phyloP scores from a whole-genome alignment of 2,329 filamentous ascomycete species.

The Phyllosticta paracitricarpa region DNA sequence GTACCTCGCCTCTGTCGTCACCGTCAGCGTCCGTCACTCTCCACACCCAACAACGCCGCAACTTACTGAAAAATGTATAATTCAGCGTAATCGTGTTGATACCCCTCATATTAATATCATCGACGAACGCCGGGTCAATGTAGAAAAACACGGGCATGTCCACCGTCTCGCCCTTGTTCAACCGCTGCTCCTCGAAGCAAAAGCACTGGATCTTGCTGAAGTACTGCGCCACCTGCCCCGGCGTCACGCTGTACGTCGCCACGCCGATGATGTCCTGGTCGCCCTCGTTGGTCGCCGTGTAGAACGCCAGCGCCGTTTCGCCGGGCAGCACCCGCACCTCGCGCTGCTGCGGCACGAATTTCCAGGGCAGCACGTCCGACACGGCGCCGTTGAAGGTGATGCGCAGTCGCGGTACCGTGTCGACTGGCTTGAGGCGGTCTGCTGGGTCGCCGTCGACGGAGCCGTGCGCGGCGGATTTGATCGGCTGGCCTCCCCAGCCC shows the following conservation, averaged over 20 bases:
- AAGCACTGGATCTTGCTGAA: slow-evolving; percentile 99
- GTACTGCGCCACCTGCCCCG: slow-evolving; percentile 89
- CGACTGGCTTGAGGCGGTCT: slow-evolving; percentile 69
- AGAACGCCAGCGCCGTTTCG: slow-evolving; percentile 94
- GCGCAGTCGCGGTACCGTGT: slow-evolving; percentile 70
- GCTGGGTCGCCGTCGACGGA: slow-evolving; percentile 52
- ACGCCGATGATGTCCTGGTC: slow-evolving; percentile 94
- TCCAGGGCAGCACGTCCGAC: slow-evolving; percentile 93
- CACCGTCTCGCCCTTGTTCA: slow-evolving; percentile 91
- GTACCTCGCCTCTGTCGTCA: slow-evolving; percentile 59
- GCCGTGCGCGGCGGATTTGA: slow-evolving; percentile 65
- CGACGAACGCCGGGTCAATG: slow-evolving; percentile 88
- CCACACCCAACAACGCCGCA: neutral
- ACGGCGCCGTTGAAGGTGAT: slow-evolving; percentile 96
- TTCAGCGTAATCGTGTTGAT: slow-evolving; percentile 92
- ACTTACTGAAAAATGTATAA: slow-evolving; percentile 97
- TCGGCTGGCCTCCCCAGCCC: slow-evolving; percentile 86
- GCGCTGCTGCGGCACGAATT: slow-evolving; percentile 91
- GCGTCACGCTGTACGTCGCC: slow-evolving; percentile 94
- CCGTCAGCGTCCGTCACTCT: slow-evolving; percentile 13
- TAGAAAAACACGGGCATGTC: slow-evolving; percentile 99
- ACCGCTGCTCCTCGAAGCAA: slow-evolving; percentile 90
- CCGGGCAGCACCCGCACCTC: slow-evolving; percentile 92
- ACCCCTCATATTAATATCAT: slow-evolving; percentile 83
- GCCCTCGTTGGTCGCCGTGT: slow-evolving; percentile 88